These are phyloP conservation scores for Eutrema heterophyllum DNA, from an alignment of 345 rosid species.

Conservation along the genomic window DNA sequence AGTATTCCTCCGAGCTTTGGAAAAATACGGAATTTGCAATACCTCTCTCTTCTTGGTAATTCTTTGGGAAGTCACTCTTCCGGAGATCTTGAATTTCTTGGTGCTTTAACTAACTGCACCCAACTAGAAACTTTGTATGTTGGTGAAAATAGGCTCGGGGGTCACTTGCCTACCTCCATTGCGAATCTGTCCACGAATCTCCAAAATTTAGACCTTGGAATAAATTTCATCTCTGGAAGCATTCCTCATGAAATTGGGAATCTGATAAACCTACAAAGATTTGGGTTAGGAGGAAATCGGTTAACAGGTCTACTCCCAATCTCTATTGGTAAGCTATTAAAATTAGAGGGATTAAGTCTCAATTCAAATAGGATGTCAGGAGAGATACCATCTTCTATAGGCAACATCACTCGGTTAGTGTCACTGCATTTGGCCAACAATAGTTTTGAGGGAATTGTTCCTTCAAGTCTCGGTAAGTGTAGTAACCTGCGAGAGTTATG, in stretches of 20 bases:
- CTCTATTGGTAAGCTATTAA: neutral
- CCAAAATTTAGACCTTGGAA: accelerated
- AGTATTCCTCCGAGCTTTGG: neutral
- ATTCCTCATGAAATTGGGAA: neutral
- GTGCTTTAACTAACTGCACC: neutral
- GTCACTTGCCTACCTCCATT: neutral
- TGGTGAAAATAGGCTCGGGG: neutral
- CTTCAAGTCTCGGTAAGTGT: neutral
- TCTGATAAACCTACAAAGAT: neutral
- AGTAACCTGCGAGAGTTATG: no score
- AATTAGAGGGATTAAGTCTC: neutral
- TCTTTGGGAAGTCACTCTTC: neutral
- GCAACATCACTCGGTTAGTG: neutral
- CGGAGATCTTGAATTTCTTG: constrained; percentile 1
- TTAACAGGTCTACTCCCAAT: neutral
- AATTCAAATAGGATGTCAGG: neutral
- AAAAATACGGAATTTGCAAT: neutral
- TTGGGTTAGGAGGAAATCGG: accelerated
- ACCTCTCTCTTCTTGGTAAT: accelerated
- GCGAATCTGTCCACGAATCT: neutral
- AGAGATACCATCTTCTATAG: neutral
- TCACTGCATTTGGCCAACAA: neutral
- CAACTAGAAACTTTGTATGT: accelerated
- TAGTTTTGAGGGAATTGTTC: neutral
- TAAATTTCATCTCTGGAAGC: neutral